Evolutionary conservation across 805 yeast species (phyloP), one percentile per base, ranked within the genome.

Genomic region (Saccharomycopsis malanga): DNA sequence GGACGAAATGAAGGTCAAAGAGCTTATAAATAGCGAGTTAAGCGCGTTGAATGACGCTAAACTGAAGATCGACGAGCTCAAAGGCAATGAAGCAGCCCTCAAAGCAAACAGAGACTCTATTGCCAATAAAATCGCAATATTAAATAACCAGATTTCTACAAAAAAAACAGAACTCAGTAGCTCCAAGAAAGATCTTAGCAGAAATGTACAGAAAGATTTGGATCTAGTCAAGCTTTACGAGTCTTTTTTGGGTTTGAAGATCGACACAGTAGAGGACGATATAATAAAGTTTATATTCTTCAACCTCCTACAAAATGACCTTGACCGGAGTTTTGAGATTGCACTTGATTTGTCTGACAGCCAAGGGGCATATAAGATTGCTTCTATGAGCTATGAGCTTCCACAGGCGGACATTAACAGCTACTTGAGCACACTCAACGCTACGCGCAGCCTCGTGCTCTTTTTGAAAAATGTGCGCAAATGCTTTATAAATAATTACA

Each of bases 221-320:
- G 34, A 30, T 32, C 14, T 39, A 14, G 47, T 49, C 20, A 48
- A 46, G 35, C 34, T 46, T 6, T 52, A 49, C 25, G 53, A 52
- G 37, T 23, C 38, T 6, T 49, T 52, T 21, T 35, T 52, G 14
- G 55, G 55, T 4, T 40, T 52, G 38, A 52, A 43, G 27, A 49
- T 52, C 27, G 48, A 44, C 14, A 48, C 53, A 25, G 34, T 46
- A 15, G 32, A 44, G 12, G 48, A 45, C 22, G 55, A 52, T 21
- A 21, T 52, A 7, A 46, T 52, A 4, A 45, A 35, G 29, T 49
- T 52, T 21, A 24, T 34, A 4, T 52, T 52, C 25, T 42, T 38
- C 36, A 46, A 52, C 40, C 24, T 52, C 17, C 32, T 30, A 15
- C 47, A 45, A 21, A 50, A 36, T 20, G 44, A 45, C 37, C 37